Base-by-base conservation (phyloP, 2,329 filamentous ascomycete genomes). In the Plenodomus biglobosus region DNA sequence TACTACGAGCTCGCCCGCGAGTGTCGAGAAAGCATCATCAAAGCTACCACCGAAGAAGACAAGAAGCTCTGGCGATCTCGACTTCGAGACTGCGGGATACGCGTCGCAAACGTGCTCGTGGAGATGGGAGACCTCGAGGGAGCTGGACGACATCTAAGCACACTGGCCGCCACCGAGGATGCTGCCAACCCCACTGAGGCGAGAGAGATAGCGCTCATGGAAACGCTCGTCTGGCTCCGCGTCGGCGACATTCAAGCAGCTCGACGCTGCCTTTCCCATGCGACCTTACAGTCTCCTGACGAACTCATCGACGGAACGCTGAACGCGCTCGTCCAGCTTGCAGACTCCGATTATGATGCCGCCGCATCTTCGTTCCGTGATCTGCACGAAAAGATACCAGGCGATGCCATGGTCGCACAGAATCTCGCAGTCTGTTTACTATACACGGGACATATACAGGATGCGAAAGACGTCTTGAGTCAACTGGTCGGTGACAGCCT, bases 101-200 rank as follows among this genome's bases (percentile, higher is more conserved):
- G 81, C 41, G 80, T 80, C 5, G 80, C 81, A 16, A 83, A 83
- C 63, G 85, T 86, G 0, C 73, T 94, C 21, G 79, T 92, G 5
- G 88, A 94, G 70, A 95, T 96, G 85, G 90, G 90, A 8, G 92
- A 99, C 66, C 69, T 95, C 0, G 84, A 88, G 2, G 90, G 88
- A 3, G 94, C 92, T 0, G 84, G 81, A 1, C 77, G 86, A 22
- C 90, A 95, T 61, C 75, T 99, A 2, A 76, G 77, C 17, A 83
- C 78, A 3, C 70, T 95, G 13, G 41, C 70, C 67, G 15, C 59
- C 62, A 75, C 59, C 65, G 71, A 17, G 73, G 75, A 69, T 58
- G 80, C 52, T 70, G 6, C 37, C 8, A 30, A 32, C 2, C 2
- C 70, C 78, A 17, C 35, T 3, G 11, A 64, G 21, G 64, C 61